Base-by-base conservation (phyloP, 495 filamentous ascomycete genomes). In the Aspergillus wentii region DNA sequence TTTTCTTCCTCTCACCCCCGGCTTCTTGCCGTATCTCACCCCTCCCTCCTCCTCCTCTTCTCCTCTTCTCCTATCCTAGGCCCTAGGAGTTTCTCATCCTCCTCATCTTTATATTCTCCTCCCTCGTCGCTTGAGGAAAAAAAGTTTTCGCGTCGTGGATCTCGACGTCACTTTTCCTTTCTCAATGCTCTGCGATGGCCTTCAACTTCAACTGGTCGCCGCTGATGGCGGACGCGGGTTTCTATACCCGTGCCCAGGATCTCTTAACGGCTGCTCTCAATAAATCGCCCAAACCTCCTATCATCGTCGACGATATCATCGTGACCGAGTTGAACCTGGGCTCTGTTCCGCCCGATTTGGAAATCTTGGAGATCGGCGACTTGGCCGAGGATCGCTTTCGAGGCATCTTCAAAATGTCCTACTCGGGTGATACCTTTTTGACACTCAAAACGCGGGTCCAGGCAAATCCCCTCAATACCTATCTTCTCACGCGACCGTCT, bases 141-240 rank as follows among this genome's bases (percentile, higher is more conserved):
- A n/a, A n/a, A n/a, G n/a, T n/a, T n/a, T n/a, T n/a, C n/a, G n/a
- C n/a, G n/a, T 25, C 28, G 30, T 29, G 26, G 14, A 20, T 21
- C 17, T 23, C 17, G 11, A 7, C 32, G 23, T 19, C 17, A 27
- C 32, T 15, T 36, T 29, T 27, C 43, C 31, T 31, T 44, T 54
- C 52, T 59, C 55, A 46, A 66, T 62, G 61, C 55, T 23, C 52
- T 43, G 57, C 49, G 48, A 98, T 98, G 92, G 91, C 92, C 46
- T 98, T 98, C 81, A 96, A 95, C 74, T 97, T 98, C 86, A 98
- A 97, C 88, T 98, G 92, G 92, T 95, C 89, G 76, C 92, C 92
- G 57, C 78, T 98, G 49, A 89, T 90, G 64, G 90, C 90, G 50
- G 87, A 95, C 71, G 88, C 88, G 57, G 64, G 67, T 41, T 94